Evolutionary conservation across 2,329 filamentous ascomycete species (phyloP), one percentile per base, ranked within the genome.

Genomic region (Fusarium globosum): DNA sequence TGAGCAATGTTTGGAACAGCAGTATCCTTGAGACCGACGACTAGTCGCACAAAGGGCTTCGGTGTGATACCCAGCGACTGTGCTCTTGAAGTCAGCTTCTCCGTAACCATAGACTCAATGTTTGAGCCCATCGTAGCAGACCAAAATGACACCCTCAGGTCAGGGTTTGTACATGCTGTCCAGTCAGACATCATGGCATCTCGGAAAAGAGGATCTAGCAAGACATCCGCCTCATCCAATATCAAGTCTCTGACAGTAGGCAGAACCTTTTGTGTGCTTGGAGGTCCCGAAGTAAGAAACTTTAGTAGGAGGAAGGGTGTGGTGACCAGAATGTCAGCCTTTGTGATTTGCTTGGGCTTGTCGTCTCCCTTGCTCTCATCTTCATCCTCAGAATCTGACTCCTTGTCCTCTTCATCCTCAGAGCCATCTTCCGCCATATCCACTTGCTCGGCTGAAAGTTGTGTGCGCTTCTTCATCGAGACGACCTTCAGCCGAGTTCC

Each of bases 91-190:
- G 86, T 84, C 57, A 96, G 88, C 20, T 91, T 92, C n/a, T 90
- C 88, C 12, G 88, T 88, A 52, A 94, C 89, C 13, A 98, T 86
- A 26, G 91, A 87, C 83, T 99, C 96, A 46, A 98, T 93, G 76
- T 92, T 96, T 21, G 96, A 97, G 7, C 94, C 94, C 92, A 99
- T 98, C 0, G 96, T 99, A 20, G 96, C 96, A 20, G 96, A 98
- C 95, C 96, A 99, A 68, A 97, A 91, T 15, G 93, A 94, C 7
- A 94, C 87, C 30, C 91, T 89, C 14, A 98, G 85, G n/a, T 87
- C 83, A 7, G 89, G 86, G 74, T 92, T 91, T 6, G 86, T 90
- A 81, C 96, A 96, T 7, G 93, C 89, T 46, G 90, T 89, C 95
- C 95, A 98, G 71, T 98, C 91, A 8, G 89, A 88, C 42, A 97